Evolutionary conservation across 805 yeast species (phyloP), one percentile per base, ranked within the genome.

Genomic region (Saturnispora zaruensis): DNA sequence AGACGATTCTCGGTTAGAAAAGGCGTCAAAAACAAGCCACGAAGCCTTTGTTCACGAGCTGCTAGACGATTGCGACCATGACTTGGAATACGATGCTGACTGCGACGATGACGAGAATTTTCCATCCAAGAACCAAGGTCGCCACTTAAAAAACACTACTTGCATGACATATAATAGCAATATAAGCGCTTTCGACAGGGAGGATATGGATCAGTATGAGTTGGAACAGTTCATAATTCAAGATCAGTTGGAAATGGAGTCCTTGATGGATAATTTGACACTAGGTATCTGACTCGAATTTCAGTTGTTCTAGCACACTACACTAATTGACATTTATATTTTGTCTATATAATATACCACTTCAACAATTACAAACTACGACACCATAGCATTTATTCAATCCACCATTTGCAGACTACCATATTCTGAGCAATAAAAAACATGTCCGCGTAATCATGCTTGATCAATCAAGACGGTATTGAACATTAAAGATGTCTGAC

Each of bases 141-240:
- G 32, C 32, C 32, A 8, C 2, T 5, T 13, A 6, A 13, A 28
- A 13, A 28, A 11, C 5, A 28, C 9, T 13, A 28, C n/a, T 5
- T 14, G 13, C 5, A 2, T 14, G 13, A 14, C 32, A 11, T 14
- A 28, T 5, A 13, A 13, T 4, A 6, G 38, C 24, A 13, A 13
- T 13, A 16, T 38, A 11, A 24, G 13, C 8, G n/a, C 13, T 21
- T 21, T n/a, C n/a, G n/a, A 9, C 23, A 36, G 4, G 21, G 21
- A 18, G 7, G 42, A 38, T 7, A 21, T 21, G n/a, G 33, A 37
- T 7, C 33, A 18, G 50, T 11, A 4, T 6, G 62, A 65, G 42
- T 45, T 66, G 24, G 66, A 63, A 43, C 64, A 65, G 44, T 53
- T 62, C 57, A 45, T 62, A 33, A 62, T 62, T 44, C 56, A 54